phyloP scores from a whole-genome alignment of 768 basidiomycete genomes.

The Macrolepiota dolichaula region DNA sequence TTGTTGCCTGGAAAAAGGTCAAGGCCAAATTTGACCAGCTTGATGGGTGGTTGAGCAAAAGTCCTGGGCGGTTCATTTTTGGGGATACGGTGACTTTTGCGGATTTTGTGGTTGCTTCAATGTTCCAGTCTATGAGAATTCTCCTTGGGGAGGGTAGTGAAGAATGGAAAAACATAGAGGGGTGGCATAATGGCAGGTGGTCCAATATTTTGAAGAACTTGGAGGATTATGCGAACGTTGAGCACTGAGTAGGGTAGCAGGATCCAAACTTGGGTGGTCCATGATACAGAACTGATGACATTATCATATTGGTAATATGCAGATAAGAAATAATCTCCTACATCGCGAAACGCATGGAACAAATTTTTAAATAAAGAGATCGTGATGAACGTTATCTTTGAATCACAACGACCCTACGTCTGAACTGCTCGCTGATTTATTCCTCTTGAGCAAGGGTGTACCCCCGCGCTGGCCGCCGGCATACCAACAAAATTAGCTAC shows the following conservation, averaged over 20 bases:
- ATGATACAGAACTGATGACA: too few relatives aligned
- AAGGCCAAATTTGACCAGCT: not conserved
- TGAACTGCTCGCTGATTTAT: too few relatives aligned
- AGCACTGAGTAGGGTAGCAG: conserved; percentile 30
- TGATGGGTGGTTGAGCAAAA: conserved; percentile 4
- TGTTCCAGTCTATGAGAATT: conserved; percentile 25
- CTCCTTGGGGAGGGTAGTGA: conserved; percentile 26
- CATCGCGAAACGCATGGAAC: too few relatives aligned
- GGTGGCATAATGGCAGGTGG: conserved; percentile 38
- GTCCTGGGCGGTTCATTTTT: not conserved
- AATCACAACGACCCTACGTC: too few relatives aligned
- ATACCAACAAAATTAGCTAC: too few relatives aligned
- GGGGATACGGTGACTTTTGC: conserved; percentile 23
- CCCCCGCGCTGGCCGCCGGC: too few relatives aligned
- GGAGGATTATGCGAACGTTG: conserved; percentile 4
- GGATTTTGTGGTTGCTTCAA: conserved; percentile 32
- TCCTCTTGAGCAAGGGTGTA: too few relatives aligned
- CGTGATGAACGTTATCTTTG: too few relatives aligned
- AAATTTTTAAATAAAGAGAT: too few relatives aligned
- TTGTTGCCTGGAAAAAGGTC: not conserved
- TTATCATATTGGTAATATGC: too few relatives aligned
- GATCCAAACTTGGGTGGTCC: conserved; percentile 8
- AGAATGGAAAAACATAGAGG: conserved; percentile 33
- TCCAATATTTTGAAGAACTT: conserved; percentile 21
- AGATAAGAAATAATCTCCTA: too few relatives aligned